A percentile compares a stretch with the other conserved stretches of the same genome.
phyloP scores from a whole-genome alignment of 208 protist genomes.

The Crithidia brevicula region DNA sequence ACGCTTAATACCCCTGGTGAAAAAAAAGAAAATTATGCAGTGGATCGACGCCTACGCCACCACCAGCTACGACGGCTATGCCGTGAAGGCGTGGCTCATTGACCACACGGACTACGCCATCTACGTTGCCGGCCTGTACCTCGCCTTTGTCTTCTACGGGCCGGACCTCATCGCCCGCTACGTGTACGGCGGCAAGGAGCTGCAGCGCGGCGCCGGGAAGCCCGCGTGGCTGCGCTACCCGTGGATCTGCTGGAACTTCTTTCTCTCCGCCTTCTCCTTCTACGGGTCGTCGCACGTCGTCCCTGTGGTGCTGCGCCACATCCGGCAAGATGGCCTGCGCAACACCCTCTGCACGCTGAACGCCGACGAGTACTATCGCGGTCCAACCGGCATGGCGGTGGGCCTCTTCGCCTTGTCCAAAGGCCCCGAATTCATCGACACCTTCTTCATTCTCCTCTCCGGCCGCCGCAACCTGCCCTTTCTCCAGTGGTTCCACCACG shows the following conservation, averaged over 20 bases:
- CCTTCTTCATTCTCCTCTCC: conserved; percentile 63
- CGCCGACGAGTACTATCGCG: conserved; percentile 44
- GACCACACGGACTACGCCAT: conserved; percentile 41
- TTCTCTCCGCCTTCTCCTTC: conserved; percentile 76
- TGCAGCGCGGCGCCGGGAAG: conserved; percentile 1
- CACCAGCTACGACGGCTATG: conserved; percentile 46
- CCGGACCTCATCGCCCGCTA: conserved; percentile 30
- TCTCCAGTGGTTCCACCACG: conserved; percentile 91
- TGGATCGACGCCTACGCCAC: conserved; percentile 40
- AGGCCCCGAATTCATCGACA: conserved; percentile 71
- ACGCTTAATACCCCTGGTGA: too few relatives aligned
- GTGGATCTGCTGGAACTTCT: conserved; percentile 78
- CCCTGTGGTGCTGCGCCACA: conserved; percentile 22
- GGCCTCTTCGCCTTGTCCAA: conserved; percentile 69
- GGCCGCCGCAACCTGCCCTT: conserved; percentile 72
- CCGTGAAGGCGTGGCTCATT: conserved; percentile 36
- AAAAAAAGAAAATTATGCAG: conserved; percentile 10
- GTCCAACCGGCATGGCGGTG: conserved; percentile 51
- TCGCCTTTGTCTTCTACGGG: conserved; percentile 43
- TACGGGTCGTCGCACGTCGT: conserved; percentile 46
- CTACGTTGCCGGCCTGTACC: conserved; percentile 34
- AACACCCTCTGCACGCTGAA: conserved; percentile 47
- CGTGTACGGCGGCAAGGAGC: conserved; percentile 2
- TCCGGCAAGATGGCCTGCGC: conserved; percentile 34
- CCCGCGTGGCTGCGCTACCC: conserved; percentile 31